Evolutionary conservation across 129 eudicot species (phyloP), one percentile per base, ranked within the genome.

Genomic region (Ambrosia trifida): DNA sequence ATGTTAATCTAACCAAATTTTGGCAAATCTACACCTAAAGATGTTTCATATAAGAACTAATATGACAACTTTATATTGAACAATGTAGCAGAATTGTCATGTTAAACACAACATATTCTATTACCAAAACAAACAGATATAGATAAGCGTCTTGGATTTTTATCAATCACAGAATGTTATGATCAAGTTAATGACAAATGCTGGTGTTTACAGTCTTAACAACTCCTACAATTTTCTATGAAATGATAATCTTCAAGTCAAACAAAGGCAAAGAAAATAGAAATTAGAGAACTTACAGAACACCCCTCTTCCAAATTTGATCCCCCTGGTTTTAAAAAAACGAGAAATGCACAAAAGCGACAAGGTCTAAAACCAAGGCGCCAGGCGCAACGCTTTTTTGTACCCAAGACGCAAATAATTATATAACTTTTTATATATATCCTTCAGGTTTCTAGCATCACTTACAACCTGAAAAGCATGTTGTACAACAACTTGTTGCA

Each of bases 11-110:
- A 51, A 12, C 56, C 8, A 3, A 53, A 72, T 24, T 3, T 16
- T 57, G 51, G 31, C 63, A 64, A 31, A 17, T 74, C 8, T 52
- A n/a, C 64, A 51, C 54, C 54, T 64, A 12, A 49, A 50, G 4
- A 73, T 31, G 41, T 1, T 53, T 53, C 30, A 53, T 13, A 9
- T 53, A 16, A 64, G 19, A 43, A 47, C 4, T 10, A 32, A 45
- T 32, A 72, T 7, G 32, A 30, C 12, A 3, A 43, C 40, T 32
- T 31, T 10, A 18, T 19, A 6, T 24, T 35, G 5, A 56, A 56
- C 9, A 3, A 7, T 3, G n/a, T 3, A 7, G 7, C n/a, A 9
- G 11, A 56, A 56, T 35, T 10, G 52, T 1, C 11, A n/a, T 10
- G 35, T 24, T 24, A 11, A 24, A 20, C 35, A 56, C 62, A 56